Conservation (phyloP, 768 basidiomycete species). For the Leccinellum rugosiceps region DNA sequence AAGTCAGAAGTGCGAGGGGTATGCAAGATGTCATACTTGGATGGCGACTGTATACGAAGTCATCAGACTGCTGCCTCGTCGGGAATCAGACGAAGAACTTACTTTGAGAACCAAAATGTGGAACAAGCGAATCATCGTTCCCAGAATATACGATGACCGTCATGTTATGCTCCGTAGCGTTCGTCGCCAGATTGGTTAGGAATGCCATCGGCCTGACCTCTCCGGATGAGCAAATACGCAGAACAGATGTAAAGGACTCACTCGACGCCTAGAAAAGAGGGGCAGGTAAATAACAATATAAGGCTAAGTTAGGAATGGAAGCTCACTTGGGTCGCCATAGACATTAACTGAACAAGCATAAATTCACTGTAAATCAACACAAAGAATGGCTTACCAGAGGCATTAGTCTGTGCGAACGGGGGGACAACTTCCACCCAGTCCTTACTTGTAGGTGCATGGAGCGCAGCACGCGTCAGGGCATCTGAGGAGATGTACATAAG, state of each 20-base stretch:
- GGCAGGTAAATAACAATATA: background rate
- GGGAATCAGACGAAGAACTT: slow-evolving; percentile 9
- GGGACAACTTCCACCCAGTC: slow-evolving; percentile 34
- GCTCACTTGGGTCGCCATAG: slow-evolving; percentile 33
- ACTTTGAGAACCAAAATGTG: slow-evolving; percentile 65
- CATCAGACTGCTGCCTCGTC: background rate
- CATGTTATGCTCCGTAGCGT: slow-evolving; percentile 48
- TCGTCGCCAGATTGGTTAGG: slow-evolving; percentile 61
- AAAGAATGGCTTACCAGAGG: slow-evolving; percentile 10
- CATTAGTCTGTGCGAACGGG: slow-evolving; percentile 16
- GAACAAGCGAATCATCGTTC: slow-evolving; percentile 62
- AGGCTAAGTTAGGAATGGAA: background rate
- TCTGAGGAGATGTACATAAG: slow-evolving; percentile 33
- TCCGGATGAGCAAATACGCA: background rate
- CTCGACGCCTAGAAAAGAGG: slow-evolving; percentile 29
- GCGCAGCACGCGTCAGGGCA: slow-evolving; percentile 46
- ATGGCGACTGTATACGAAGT: slow-evolving; percentile 43
- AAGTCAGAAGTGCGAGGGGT: background rate
- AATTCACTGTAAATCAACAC: background rate
- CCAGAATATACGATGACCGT: slow-evolving; percentile 61
- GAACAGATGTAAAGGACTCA: slow-evolving; percentile 17
- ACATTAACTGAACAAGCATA: slow-evolving; percentile 7
- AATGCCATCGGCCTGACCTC: slow-evolving; percentile 55
- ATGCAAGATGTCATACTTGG: slow-evolving; percentile 34
- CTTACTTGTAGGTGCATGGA: slow-evolving; percentile 68